phyloP scores from a whole-genome alignment of 2,329 filamentous ascomycete genomes.

The Colletotrichum horii region DNA sequence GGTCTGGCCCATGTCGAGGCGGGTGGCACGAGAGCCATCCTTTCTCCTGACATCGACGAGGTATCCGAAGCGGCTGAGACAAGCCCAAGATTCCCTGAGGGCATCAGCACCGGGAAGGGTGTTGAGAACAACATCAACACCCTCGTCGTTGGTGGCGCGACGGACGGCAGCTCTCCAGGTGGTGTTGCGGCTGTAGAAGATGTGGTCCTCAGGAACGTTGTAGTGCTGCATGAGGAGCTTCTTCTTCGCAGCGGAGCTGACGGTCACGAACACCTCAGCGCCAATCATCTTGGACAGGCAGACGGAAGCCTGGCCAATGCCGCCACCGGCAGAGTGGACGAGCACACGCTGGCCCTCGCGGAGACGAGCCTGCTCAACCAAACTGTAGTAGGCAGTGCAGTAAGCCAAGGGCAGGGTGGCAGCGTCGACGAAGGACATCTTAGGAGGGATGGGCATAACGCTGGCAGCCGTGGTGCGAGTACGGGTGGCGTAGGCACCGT shows the following conservation, averaged over 20 bases:
- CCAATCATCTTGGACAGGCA: constrained; percentile 33
- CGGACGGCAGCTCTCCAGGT: constrained; percentile 35
- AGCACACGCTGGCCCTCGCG: constrained; percentile 34
- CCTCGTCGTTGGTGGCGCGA: constrained; percentile 30
- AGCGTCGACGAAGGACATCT: constrained; percentile 41
- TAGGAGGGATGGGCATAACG: constrained; percentile 40
- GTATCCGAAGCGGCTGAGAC: constrained; percentile 47
- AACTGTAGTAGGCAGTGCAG: constrained; percentile 37
- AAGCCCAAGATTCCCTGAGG: constrained; percentile 46
- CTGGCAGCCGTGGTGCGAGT: constrained; percentile 24
- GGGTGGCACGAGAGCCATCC: constrained; percentile 42
- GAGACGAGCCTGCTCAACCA: constrained; percentile 36
- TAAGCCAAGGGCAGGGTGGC: constrained; percentile 35
- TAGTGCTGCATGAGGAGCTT: constrained; percentile 32
- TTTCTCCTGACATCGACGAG: constrained; percentile 51
- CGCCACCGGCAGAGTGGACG: constrained; percentile 41
- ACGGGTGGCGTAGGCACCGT: constrained; percentile 26
- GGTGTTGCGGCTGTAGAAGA: constrained; percentile 31
- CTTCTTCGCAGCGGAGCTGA: constrained; percentile 32
- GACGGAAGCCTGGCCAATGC: constrained; percentile 42
- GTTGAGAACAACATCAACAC: constrained; percentile 44
- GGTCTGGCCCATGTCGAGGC: constrained; percentile 55
- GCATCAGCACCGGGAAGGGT: constrained; percentile 48
- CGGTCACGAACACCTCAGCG: constrained; percentile 37
- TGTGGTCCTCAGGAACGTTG: constrained; percentile 29